Evolutionary conservation across 1,284 basidiomycete species (phyloP).

Genomic region (Puccinia novopanici): DNA sequence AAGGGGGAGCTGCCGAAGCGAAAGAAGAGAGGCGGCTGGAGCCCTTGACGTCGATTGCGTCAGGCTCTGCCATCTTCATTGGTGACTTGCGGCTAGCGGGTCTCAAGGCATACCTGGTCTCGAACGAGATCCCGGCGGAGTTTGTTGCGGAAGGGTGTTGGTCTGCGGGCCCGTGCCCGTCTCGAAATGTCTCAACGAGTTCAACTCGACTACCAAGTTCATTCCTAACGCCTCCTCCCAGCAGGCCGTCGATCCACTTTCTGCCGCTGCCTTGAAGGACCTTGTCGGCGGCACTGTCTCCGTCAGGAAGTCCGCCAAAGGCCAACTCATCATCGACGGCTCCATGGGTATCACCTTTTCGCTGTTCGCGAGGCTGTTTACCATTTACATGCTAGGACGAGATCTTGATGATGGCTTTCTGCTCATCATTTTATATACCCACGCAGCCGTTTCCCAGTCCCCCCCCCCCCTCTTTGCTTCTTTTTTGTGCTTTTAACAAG

Average conservation of each 20-base stretch:
- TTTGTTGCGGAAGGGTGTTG: constrained; percentile 92
- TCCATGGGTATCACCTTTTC: constrained; percentile 84
- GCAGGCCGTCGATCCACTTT: constrained; percentile 56
- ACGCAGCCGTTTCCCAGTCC: background rate
- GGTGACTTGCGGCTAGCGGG: constrained; percentile 87
- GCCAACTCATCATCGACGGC: constrained; percentile 83
- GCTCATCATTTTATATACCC: background rate
- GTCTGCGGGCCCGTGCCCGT: constrained; percentile 68
- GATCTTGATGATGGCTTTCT: background rate
- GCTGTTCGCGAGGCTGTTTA: constrained; percentile 83
- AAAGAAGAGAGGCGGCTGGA: constrained; percentile 58
- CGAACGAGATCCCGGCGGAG: constrained; percentile 79
- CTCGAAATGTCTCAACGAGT: constrained; percentile 52
- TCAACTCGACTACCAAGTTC: constrained; percentile 29
- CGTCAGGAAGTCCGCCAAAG: constrained; percentile 79
- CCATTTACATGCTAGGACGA: constrained; percentile 67
- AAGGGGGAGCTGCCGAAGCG: constrained; percentile 53
- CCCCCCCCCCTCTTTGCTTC: too few relatives aligned
- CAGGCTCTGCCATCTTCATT: constrained; percentile 88
- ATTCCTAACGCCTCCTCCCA: constrained; percentile 19
- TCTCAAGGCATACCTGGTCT: constrained; percentile 74
- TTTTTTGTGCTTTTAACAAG: background rate
- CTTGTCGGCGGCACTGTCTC: constrained; percentile 73
- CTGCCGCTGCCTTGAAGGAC: constrained; percentile 62
- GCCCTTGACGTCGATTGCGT: constrained; percentile 58